Percentiles rank a stretch among this genome's conserved stretches.
These are phyloP conservation scores for Benincasa hispida DNA, from an alignment of 306 rosid species.

Conservation along the genomic window DNA sequence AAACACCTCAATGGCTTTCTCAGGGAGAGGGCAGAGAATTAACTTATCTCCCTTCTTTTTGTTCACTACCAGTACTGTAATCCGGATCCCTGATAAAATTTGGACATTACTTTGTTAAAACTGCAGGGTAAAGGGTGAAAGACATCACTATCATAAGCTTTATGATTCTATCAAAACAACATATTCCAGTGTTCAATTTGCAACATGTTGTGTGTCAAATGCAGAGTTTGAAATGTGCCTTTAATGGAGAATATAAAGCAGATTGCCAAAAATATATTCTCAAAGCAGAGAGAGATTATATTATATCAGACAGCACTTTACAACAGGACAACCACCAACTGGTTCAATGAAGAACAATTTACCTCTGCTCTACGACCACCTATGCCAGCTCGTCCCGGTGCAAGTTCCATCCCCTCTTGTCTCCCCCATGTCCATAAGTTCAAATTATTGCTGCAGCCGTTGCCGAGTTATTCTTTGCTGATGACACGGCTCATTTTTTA, in stretches of 20 bases:
- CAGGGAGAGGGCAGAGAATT: background rate
- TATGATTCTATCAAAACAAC: background rate
- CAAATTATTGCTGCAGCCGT: background rate
- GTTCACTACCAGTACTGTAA: background rate
- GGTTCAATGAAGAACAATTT: background rate
- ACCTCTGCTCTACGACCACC: background rate
- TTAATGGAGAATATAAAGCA: background rate
- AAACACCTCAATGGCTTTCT: background rate
- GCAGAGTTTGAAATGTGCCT: background rate
- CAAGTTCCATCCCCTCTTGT: background rate
- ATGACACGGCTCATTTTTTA: background rate
- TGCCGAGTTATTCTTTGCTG: background rate
- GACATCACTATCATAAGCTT: background rate
- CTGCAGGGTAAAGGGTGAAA: background rate
- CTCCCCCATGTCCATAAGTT: background rate
- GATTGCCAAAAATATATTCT: background rate
- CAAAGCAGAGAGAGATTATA: background rate
- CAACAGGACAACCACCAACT: background rate
- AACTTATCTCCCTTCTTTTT: background rate
- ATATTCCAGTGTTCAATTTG: background rate
- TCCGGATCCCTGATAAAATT: background rate
- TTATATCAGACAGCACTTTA: background rate
- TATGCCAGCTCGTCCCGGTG: background rate
- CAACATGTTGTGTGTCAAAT: background rate
- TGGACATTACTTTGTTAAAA: too few relatives aligned